Conservation (phyloP, 2,329 filamentous ascomycete genomes). For the Cryphonectria carpinicola region DNA sequence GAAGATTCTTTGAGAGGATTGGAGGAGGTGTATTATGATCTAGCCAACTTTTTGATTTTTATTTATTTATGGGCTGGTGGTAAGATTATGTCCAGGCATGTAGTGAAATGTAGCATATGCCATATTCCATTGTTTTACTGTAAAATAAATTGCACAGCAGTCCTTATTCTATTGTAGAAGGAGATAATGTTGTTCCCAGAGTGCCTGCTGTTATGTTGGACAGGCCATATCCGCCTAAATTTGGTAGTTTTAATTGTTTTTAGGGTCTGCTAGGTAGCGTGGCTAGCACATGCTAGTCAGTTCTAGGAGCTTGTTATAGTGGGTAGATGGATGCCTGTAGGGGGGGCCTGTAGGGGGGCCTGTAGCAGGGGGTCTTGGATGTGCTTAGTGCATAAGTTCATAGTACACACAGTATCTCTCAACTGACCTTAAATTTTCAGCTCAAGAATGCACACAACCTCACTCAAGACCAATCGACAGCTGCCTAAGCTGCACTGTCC, state of each 20-base stretch:
- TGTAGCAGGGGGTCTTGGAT: not conserved
- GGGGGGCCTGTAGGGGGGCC: not conserved
- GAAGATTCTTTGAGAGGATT: not conserved
- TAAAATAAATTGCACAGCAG: no score
- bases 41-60: not conserved
- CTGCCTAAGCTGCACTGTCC: not conserved
- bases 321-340: not conserved
- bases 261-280: not conserved
- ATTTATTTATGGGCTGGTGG: no score
- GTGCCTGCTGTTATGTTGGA: not conserved
- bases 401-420: not conserved
- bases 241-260: not conserved
- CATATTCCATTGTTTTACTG: not conserved
- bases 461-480: not conserved
- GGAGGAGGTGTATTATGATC: not conserved
- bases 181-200: not conserved
- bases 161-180: not conserved
- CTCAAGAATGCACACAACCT: not conserved
- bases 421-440: not conserved
- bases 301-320: not conserved
- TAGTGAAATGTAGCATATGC: no score
- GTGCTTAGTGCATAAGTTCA: not conserved
- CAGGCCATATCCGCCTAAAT: not conserved
- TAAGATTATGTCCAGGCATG: no score
- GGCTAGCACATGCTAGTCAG: not conserved